Evolutionary conservation across 331 rosid species (phyloP), one percentile per base, ranked within the genome.

Genomic region (Dryas integrifolia): DNA sequence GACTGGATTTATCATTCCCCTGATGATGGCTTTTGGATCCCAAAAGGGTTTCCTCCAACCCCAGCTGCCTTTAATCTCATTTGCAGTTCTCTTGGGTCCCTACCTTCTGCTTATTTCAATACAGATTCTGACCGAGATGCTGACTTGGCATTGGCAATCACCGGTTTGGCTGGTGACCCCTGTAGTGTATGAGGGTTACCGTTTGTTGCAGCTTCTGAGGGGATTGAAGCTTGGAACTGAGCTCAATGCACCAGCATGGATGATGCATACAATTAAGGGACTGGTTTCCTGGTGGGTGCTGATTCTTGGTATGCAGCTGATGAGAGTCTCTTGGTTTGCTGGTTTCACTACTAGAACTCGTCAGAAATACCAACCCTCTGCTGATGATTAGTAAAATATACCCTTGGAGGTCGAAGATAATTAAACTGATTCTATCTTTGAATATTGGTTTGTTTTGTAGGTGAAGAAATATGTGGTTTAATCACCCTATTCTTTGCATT

Each of bases 281-380:
- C 69, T 93, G 80, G 98, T 90, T 68, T 90, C 89, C 72, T 93
- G 96, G 98, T 90, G 96, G 98, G 96, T 93, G 76, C 87, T 93
- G 26, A 83, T 90, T 72, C 90, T 93, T 4, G 91, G 98, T 63
- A 70, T 93, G 83, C 98, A 93, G 84, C 84, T 93, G 68, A 93
- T 93, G 98, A 89, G 98, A 85, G 98, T 90, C 39, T 96, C 90
- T 83, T 93, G 98, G 98, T 93, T 86, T 85, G 97, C 92, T 1
- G 97, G 98, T 53, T 77, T 91, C 56, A 14, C 88, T 35, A 78
- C 92, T 47, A 80, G 62, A 64, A 59, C 81, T 50, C 87, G 43
- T 30, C 69, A 76, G 58, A 79, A 81, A 51, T 69, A 65, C 50
- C 39, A 75, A 47, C 72, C 83, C 65, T n/a, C 82, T 55, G 75